Percentiles rank a stretch among this genome's conserved stretches.
phyloP scores from a whole-genome alignment of 2,329 filamentous ascomycete genomes.

The Macrophomina pseudophaseolina region DNA sequence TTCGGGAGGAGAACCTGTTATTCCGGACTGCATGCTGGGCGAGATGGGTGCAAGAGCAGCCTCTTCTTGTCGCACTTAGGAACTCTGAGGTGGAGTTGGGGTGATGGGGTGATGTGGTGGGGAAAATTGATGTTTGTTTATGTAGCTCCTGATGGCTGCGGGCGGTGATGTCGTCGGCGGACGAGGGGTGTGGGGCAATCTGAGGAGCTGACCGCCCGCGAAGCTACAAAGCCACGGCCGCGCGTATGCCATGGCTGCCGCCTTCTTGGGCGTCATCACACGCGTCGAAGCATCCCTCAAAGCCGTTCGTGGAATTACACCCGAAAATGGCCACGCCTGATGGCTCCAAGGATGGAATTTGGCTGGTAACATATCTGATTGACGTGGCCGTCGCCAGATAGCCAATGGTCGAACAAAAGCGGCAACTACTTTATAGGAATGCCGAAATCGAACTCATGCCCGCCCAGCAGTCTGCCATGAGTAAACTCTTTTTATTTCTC shows the following conservation, averaged over 20 bases:
- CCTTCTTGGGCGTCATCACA: not conserved
- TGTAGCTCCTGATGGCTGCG: constrained; percentile 25
- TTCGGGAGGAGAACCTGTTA: constrained; percentile 62
- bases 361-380: not conserved
- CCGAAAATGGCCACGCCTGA: not conserved
- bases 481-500: not conserved
- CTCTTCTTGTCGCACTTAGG: not conserved
- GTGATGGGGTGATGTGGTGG: not conserved
- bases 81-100: not conserved
- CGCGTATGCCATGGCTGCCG: not conserved
- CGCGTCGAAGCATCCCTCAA: too few species aligned
- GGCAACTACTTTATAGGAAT: constrained; percentile 17
- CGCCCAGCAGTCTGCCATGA: constrained; percentile 7
- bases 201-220: not conserved
- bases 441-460: not conserved
- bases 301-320: too few species aligned
- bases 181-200: not conserved
- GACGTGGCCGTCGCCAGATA: constrained; percentile 1
- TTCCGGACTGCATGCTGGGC: constrained; percentile 75
- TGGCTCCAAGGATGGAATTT: not conserved
- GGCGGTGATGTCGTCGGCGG: constrained; percentile 23
- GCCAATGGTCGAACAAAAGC: not conserved
- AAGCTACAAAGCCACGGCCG: not conserved
- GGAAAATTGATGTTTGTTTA: constrained; percentile 14
- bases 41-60: not conserved